Evolutionary conservation across 208 protist species (phyloP), one percentile per base, ranked within the genome.

Genomic region (Leishmania gerbilli): DNA sequence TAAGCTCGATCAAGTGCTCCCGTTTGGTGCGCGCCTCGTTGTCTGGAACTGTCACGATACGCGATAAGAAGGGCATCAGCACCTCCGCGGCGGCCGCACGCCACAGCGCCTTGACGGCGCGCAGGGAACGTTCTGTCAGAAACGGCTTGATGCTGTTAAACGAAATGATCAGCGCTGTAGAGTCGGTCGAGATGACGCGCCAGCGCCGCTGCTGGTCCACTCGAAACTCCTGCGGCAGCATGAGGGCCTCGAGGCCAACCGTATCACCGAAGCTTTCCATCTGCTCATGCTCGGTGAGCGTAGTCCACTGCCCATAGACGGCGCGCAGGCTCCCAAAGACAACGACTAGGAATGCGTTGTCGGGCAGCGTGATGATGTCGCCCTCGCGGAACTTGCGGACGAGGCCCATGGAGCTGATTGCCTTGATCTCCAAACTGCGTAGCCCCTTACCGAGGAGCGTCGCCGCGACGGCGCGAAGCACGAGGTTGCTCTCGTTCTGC

Each of bases 61-160:
- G 79, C 2, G 91, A 85, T 34, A 96, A 81, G 47, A 87, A 84
- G 24, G 89, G 90, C 62, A 91, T 58, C 68, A 96, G 77, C 56
- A 92, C 91, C 85, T 94, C 92, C 24, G 83, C 83, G n/a, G 92
- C 92, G 2, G 90, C 90, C 27, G 90, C 90, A 6, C 92, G 89
- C 91, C 92, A 96, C 76, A 96, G 87, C 34, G 92, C 92, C 85
- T 92, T 88, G 13, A 96, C 92, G 11, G 89, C 82, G 42, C 88
- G 88, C 58, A 96, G 84, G 42, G 92, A 96, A 3, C 90, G 91
- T 85, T 96, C 90, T 69, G 84, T 89, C 74, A 96, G 67, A 79
- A 96, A 94, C 9, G 92, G 92, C 60, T 91, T 88, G 60, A 96
- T 90, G 81, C 82, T 92, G 60, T 92, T 88, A 81, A 92, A 96